These are phyloP conservation scores for Solanum piurae DNA, from an alignment of 257 asterid species.

Conservation along the genomic window DNA sequence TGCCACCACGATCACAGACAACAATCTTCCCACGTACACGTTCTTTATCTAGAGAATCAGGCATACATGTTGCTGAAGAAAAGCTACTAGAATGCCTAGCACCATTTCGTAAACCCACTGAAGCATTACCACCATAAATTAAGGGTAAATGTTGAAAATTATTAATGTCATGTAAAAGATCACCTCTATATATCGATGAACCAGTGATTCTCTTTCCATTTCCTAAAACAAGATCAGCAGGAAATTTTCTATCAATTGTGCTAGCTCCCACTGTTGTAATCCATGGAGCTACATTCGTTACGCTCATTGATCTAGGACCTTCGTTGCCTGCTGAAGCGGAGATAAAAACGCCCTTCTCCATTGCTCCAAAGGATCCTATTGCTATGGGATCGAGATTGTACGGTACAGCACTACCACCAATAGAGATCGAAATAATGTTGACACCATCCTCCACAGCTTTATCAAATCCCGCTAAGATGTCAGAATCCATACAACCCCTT, in stretches of 20 bases:
- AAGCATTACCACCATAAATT: conserved; percentile 53
- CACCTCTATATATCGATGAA: conserved; percentile 44
- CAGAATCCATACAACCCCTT: conserved; percentile 72
- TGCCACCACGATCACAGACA: conserved; percentile 75
- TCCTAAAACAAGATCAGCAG: conserved; percentile 49
- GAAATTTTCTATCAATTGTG: conserved; percentile 70
- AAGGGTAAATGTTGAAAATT: conserved; percentile 19
- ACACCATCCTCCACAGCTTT: conserved; percentile 88
- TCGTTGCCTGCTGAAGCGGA: conserved; percentile 86
- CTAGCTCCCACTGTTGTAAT: conserved; percentile 83
- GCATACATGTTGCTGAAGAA: conserved; percentile 37
- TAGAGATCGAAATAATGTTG: conserved; percentile 55
- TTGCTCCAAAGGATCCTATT: conserved; percentile 71
- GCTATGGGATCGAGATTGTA: conserved; percentile 61
- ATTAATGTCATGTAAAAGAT: background rate
- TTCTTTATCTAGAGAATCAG: conserved; percentile 39
- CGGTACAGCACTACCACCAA: conserved; percentile 62
- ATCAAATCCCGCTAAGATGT: conserved; percentile 71
- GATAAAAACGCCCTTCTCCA: conserved; percentile 59
- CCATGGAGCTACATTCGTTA: conserved; percentile 84
- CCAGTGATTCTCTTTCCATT: conserved; percentile 49
- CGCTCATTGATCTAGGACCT: conserved; percentile 57
- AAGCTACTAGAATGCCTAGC: conserved; percentile 21
- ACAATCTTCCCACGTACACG: conserved; percentile 64
- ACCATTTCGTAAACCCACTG: conserved; percentile 9